phyloP scores from a whole-genome alignment of 805 yeast species.

The Kluyveromyces aestuarii region DNA sequence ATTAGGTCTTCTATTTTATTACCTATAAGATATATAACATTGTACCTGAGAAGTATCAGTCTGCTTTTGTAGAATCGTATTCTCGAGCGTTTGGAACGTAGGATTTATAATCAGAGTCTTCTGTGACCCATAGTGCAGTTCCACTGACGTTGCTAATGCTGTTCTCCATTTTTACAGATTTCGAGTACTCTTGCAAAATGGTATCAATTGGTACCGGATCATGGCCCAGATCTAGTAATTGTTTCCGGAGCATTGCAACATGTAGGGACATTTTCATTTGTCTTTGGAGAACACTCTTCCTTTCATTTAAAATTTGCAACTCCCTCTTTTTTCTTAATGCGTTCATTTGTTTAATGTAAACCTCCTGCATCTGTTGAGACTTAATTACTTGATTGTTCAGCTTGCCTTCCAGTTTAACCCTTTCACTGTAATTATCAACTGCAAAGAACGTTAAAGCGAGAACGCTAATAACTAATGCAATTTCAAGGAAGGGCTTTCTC shows the following conservation, averaged over 20 bases:
- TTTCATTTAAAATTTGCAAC: slow-evolving; percentile 41
- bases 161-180: slow-evolving; percentile 47
- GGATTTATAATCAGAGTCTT: slow-evolving; percentile 37
- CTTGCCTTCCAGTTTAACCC: slow-evolving; percentile 30
- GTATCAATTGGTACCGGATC: slow-evolving; percentile 49
- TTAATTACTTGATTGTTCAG: slow-evolving; percentile 26
- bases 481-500: slow-evolving; percentile 27
- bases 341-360: slow-evolving; percentile 39
- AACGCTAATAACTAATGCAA: slow-evolving; percentile 36
- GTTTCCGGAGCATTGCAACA: slow-evolving; percentile 55
- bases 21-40: no score
- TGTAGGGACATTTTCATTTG: slow-evolving; percentile 59
- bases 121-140: slow-evolving; percentile 51
- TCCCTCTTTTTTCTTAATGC: slow-evolving; percentile 45
- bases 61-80: slow-evolving; percentile 31
- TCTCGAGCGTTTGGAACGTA: slow-evolving; percentile 53
- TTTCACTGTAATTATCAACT: slow-evolving; percentile 39
- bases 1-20: neutral
- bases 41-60: no score
- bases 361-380: slow-evolving; percentile 26
- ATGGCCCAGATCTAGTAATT: slow-evolving; percentile 45
- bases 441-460: slow-evolving; percentile 40
- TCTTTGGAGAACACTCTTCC: slow-evolving; percentile 37
- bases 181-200: slow-evolving; percentile 48
- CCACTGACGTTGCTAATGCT: slow-evolving; percentile 48